Evolutionary conservation across 148 eudicot species (phyloP), one percentile per base, ranked within the genome.

Genomic region (Hydrangea macrophylla): DNA sequence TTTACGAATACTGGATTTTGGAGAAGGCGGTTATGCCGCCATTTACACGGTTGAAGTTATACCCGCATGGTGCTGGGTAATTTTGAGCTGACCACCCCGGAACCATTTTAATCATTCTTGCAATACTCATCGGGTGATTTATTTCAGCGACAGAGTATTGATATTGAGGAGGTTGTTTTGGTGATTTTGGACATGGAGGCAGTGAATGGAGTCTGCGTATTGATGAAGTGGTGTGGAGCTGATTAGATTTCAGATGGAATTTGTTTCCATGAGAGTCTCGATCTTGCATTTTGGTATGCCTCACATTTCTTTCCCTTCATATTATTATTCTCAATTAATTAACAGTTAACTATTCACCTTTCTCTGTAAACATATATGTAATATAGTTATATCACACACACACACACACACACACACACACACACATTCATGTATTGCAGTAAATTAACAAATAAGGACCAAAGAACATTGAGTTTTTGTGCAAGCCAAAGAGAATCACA

Each of bases 201-300:
- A 11, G 53, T 7, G 6, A 48, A 18, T 17, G 53, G 22, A 20
- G 23, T 3, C 22, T 15, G 17, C 5, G 17, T 48, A 2, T n/a
- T 22, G n/a, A 3, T 48, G 53, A 3, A 48, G 39, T 35, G 39
- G 39, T 3, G 53, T 48, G 53, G 23, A 48, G 15, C 15, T 48
- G 53, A 48, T 48, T 18, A 30, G 56, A 4, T 64, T 40, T 17
- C 15, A 26, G 15, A n/a, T 6, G 9, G 45, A 64, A 8, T 18
- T 24, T 42, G 30, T 37, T 48, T 45, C n/a, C 25, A 28, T 17
- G 26, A 62, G 5, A 20, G 7, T 22, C n/a, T n/a, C n/a, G 24
- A 42, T 42, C 5, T 45, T 20, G 55, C 13, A 18, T 60, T 18
- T 63, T 26, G 67, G 67, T 63, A 63, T 44, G 36, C 15, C 28